A percentile compares a stretch with the other conserved stretches of the same genome.
These are phyloP conservation scores for Zea mays DNA, from an alignment of 176 grass and related monocot species.

Conservation along the genomic window DNA sequence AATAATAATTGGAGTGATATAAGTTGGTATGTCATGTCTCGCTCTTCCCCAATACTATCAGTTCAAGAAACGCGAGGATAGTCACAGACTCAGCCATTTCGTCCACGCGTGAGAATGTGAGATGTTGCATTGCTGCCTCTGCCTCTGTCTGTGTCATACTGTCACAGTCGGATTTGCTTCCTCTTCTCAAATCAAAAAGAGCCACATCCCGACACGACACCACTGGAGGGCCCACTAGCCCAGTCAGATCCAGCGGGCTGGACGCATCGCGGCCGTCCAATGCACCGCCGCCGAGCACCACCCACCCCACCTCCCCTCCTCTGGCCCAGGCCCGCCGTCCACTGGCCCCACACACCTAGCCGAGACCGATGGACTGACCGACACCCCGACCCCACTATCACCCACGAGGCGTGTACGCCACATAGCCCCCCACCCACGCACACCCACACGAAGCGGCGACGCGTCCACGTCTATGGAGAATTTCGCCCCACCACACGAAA, in stretches of 20 bases:
- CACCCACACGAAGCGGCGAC: not conserved
- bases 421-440: not conserved
- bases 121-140: too few species aligned
- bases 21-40: too few species aligned
- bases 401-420: not conserved
- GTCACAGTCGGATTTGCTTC: not conserved
- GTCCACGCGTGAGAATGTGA: too few species aligned
- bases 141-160: too few species aligned
- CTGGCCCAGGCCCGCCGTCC: not conserved
- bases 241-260: constrained; percentile 10
- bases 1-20: too few species aligned
- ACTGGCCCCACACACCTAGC: too few species aligned
- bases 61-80: too few species aligned
- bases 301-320: not conserved
- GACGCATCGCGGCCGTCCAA: not conserved
- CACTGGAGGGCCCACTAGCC: not conserved
- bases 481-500: constrained; percentile 24
- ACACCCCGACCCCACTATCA: not conserved
- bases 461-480: constrained; percentile 34
- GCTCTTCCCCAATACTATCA: too few species aligned
- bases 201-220: constrained; percentile 1
- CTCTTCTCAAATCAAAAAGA: not conserved
- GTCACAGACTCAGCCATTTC: too few species aligned
- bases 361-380: not conserved
- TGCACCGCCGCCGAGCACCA: not conserved